Conservation (phyloP, 345 rosid genomes). For the Rhodamnia rubescens region DNA sequence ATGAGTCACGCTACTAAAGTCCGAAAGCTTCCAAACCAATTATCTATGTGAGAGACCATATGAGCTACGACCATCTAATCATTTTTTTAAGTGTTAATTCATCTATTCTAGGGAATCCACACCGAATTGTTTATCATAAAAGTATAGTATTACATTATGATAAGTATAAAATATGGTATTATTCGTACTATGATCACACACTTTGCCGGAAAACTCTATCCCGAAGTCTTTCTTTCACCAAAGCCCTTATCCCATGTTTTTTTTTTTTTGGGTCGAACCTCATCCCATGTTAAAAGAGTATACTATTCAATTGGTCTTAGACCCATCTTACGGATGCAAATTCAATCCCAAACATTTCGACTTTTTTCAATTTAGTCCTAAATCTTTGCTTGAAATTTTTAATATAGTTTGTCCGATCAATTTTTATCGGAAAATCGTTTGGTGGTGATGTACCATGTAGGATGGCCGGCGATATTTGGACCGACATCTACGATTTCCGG, state of each 20-base stretch:
- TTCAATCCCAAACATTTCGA: background rate
- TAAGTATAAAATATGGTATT: background rate
- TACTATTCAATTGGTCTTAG: accelerated
- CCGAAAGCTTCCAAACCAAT: background rate
- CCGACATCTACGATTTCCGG: accelerated
- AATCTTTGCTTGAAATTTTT: accelerated
- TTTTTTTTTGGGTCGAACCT: background rate
- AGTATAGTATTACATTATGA: background rate
- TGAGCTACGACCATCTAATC: background rate
- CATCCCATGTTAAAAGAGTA: background rate
- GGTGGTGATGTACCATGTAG: accelerated
- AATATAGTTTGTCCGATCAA: accelerated
- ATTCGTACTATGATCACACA: background rate
- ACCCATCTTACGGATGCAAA: accelerated
- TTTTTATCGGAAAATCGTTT: accelerated
- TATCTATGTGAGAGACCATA: background rate
- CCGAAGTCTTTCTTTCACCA: background rate
- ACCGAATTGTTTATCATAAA: background rate
- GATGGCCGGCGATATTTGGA: accelerated
- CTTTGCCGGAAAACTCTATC: background rate
- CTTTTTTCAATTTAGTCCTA: background rate
- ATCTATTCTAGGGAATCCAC: background rate
- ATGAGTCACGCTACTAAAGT: background rate
- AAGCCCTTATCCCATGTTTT: background rate
- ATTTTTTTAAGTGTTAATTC: background rate